phyloP scores from a whole-genome alignment of 2,329 filamentous ascomycete species.

The Helotiales sp. region DNA sequence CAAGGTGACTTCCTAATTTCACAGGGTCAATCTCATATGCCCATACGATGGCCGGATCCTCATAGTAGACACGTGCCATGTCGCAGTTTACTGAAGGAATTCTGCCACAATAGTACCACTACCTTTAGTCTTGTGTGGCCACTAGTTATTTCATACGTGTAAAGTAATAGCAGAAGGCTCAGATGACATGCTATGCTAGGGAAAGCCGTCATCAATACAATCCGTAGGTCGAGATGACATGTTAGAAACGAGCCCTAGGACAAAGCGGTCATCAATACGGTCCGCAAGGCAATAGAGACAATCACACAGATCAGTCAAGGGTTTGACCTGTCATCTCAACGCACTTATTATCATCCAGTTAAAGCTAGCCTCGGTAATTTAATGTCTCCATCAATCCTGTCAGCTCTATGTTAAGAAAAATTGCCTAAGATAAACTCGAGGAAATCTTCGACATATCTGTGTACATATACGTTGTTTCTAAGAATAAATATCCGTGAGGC shows the following conservation, averaged over 20 bases:
- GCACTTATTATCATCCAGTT: constrained; percentile 14
- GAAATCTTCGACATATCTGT: constrained; percentile 12
- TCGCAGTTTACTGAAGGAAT: constrained; percentile 16
- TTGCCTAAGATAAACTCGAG: constrained; percentile 12
- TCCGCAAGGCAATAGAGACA: constrained; percentile 13
- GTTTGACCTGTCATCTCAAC: constrained; percentile 16
- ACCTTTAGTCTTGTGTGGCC: constrained; percentile 16
- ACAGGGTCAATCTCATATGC: constrained; percentile 16
- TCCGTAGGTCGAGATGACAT: constrained; percentile 12
- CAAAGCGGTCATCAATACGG: constrained; percentile 15
- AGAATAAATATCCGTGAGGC: constrained; percentile 18
- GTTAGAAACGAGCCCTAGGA: constrained; percentile 14
- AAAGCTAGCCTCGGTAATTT: constrained; percentile 17
- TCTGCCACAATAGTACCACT: constrained; percentile 16
- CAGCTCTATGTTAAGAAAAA: constrained; percentile 12
- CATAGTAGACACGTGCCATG: constrained; percentile 14
- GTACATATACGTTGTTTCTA: constrained; percentile 14
- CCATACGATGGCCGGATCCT: constrained; percentile 17
- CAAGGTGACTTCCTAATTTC: constrained; percentile 18
- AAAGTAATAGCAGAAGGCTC: constrained; percentile 16
- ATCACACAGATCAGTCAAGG: constrained; percentile 12
- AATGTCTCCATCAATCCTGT: constrained; percentile 15
- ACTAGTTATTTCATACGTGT: constrained; percentile 16
- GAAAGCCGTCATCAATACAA: constrained; percentile 16
- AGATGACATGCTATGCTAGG: constrained; percentile 16